These are phyloP conservation scores for Dactylellina leptospora DNA, from an alignment of 2,329 filamentous ascomycete genomes.

Conservation along the genomic window DNA sequence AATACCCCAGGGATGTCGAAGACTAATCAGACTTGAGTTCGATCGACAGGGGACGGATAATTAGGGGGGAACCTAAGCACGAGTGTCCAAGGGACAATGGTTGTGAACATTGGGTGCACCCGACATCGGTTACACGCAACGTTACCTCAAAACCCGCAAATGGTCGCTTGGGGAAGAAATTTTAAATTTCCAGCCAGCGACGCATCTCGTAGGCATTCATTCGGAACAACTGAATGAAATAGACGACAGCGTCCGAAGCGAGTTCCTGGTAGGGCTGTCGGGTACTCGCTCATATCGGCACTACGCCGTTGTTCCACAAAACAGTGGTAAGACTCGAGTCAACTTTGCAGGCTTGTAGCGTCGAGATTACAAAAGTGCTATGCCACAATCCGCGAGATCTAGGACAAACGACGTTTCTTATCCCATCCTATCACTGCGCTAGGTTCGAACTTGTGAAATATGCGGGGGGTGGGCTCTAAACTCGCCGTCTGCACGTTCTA, in stretches of 20 bases:
- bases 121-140: constrained; percentile 17
- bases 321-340: not conserved
- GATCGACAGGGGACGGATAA: constrained; percentile 47
- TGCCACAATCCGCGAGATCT: constrained; percentile 22
- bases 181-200: not conserved
- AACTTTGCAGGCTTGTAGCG: no score
- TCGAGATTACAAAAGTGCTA: no score
- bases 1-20: constrained; percentile 11
- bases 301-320: constrained; percentile 18
- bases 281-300: not conserved
- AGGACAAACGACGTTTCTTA: no score
- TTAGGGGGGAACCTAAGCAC: constrained; percentile 3
- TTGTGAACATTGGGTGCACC: not conserved
- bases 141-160: constrained; percentile 4
- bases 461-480: constrained; percentile 4
- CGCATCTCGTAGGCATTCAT: no score
- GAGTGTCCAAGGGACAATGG: not conserved
- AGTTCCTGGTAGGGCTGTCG: constrained; percentile 43
- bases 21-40: constrained; percentile 42
- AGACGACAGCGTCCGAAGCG: constrained; percentile 9
- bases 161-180: not conserved
- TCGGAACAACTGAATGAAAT: no score
- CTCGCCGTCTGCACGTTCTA: constrained; percentile 31
- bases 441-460: constrained; percentile 4
- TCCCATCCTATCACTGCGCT: not conserved